Evolutionary conservation across 257 asterid species (phyloP), one percentile per base, ranked within the genome.

Genomic region (Thymus quinquecostatus): DNA sequence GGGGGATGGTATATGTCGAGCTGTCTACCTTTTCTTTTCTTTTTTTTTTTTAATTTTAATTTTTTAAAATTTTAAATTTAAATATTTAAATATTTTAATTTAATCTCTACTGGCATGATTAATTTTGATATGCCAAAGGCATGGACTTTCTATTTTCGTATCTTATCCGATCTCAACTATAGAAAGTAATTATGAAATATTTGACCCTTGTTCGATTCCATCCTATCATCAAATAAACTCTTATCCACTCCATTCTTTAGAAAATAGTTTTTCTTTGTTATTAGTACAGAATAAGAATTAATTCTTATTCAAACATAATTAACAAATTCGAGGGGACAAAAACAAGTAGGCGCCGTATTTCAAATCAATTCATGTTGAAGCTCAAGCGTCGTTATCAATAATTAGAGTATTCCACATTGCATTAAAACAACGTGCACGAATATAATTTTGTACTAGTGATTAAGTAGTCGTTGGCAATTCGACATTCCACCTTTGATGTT

Each of bases 401-500:
- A 30, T 57, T 33, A 29, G 13, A 60, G 53, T 21, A 67, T 32
- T 29, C 60, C 55, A 47, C 64, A 36, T 40, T 47, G 58, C 77
- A 62, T 58, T 64, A 48, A 70, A 65, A 77, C 60, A 65, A 59
- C 67, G 74, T 66, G 77, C 69, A 40, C 13, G 38, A 57, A 49
- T 50, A n/a, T 4, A 0, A 38, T 38, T 38, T 38, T 38, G 8
- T 36, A 36, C 4, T 36, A 36, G 40, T 36, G 40, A 36, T 36
- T 36, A 36, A 3, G 2, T 1, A 36, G 5, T 3, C 2, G 38
- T 34, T 3, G 40, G 40, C 40, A 36, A 6, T 36, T 36, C 40
- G 5, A 21, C 21, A 2, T 36, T 36, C 40, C 40, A 36, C 40
- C 2, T 36, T 36, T 3, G 40, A 36, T 36, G 40, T 1, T 36